These are phyloP conservation scores for Tripidium arundinaceum DNA, from an alignment of 202 grass and related monocot genomes.

Conservation along the genomic window DNA sequence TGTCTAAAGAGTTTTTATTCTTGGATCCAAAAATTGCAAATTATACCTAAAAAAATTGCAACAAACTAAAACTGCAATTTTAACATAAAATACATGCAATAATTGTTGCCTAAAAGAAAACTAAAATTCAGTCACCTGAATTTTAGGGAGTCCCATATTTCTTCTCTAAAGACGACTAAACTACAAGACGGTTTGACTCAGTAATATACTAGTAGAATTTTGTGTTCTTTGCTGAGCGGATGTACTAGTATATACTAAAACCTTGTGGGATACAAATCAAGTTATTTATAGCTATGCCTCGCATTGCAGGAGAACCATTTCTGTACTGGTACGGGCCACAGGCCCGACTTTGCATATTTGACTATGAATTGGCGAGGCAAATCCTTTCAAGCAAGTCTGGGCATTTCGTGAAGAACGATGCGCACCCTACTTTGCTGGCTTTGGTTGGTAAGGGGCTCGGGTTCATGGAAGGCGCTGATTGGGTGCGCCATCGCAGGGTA, in stretches of 20 bases:
- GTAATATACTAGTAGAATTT: no score
- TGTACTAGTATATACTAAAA: background rate
- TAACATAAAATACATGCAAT: no score
- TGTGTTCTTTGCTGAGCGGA: no score
- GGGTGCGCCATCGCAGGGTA: slow-evolving; percentile 47
- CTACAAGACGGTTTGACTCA: no score
- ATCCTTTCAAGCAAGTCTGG: slow-evolving; percentile 50
- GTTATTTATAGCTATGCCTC: background rate
- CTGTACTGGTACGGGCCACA: slow-evolving; percentile 39
- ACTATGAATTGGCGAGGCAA: slow-evolving; percentile 41
- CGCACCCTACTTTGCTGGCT: background rate
- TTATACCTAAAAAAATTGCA: no score
- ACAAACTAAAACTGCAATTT: no score
- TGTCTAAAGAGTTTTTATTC: no score
- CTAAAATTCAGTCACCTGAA: no score
- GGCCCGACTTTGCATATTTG: slow-evolving; percentile 40
- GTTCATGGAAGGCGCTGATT: slow-evolving; percentile 35
- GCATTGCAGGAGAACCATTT: slow-evolving; percentile 39
- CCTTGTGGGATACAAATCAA: background rate
- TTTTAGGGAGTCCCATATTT: no score
- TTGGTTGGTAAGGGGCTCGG: slow-evolving; percentile 36
- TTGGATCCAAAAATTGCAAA: no score
- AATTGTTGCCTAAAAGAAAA: no score
- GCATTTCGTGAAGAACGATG: slow-evolving; percentile 36
- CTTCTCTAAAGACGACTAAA: no score